phyloP scores from a whole-genome alignment of 768 basidiomycete genomes.

The Serpula lacrymans region DNA sequence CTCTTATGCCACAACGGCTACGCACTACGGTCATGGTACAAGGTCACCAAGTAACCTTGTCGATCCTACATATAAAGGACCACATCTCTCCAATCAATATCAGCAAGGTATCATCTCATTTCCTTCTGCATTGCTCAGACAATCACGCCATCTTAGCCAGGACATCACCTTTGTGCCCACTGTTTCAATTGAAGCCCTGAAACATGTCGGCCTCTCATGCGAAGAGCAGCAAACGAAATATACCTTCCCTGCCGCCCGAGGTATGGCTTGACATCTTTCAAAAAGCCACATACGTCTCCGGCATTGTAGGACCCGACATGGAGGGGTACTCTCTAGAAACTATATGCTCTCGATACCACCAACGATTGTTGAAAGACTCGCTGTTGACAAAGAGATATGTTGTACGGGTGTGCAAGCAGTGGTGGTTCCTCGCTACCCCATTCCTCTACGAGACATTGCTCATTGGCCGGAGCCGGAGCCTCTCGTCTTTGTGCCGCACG shows the following conservation, averaged over 20 bases:
- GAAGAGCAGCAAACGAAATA: neutral
- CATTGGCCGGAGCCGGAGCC: slow-evolving; percentile 13
- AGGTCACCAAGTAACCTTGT: too few species aligned
- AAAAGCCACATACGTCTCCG: slow-evolving; percentile 16
- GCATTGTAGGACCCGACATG: slow-evolving; percentile 18
- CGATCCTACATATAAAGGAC: too few species aligned
- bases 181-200: too few species aligned
- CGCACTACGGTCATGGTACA: too few species aligned
- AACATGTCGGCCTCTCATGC: neutral
- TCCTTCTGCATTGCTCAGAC: too few species aligned
- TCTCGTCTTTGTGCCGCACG: slow-evolving; percentile 15
- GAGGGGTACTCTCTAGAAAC: slow-evolving; percentile 15
- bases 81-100: too few species aligned
- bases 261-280: slow-evolving; percentile 22
- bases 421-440: slow-evolving; percentile 22
- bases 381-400: slow-evolving; percentile 23
- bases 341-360: slow-evolving; percentile 3
- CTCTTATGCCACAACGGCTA: too few species aligned
- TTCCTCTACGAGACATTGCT: slow-evolving; percentile 22
- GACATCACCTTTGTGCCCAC: too few species aligned
- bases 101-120: too few species aligned
- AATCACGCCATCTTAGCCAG: too few species aligned
- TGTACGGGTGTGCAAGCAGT: slow-evolving; percentile 26
- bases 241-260: slow-evolving; percentile 15
- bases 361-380: slow-evolving; percentile 9